Evolutionary conservation across 2,329 filamentous ascomycete species (phyloP).

Genomic region (Exophiala sideris): DNA sequence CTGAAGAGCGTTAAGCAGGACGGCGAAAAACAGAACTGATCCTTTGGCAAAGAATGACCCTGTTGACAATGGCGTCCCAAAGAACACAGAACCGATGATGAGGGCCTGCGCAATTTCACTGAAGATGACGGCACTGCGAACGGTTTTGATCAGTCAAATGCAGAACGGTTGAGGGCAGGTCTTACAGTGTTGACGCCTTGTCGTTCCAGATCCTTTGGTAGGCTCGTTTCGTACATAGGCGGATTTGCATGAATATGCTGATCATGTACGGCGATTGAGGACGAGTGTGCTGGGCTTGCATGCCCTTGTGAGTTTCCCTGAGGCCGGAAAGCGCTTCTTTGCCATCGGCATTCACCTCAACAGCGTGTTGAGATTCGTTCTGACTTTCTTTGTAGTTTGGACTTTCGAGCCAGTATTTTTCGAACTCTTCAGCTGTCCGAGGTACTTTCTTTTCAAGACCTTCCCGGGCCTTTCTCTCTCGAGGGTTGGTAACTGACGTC

Average conservation of each 20-base stretch:
- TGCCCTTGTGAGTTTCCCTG: conserved; percentile 49
- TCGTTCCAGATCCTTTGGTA: conserved; percentile 66
- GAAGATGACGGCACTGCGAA: conserved; percentile 51
- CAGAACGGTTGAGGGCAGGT: conserved; percentile 38
- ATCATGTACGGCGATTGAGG: conserved; percentile 57
- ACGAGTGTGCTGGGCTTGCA: conserved; percentile 51
- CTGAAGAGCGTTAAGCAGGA: conserved; percentile 60
- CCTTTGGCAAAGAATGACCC: conserved; percentile 62
- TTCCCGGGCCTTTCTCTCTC: conserved; percentile 43
- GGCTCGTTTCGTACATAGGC: conserved; percentile 55
- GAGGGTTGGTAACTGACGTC: conserved; percentile 61
- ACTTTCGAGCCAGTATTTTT: conserved; percentile 53
- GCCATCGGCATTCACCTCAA: conserved; percentile 55
- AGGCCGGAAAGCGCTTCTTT: conserved; percentile 52
- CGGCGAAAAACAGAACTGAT: conserved; percentile 62
- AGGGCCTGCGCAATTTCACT: conserved; percentile 60
- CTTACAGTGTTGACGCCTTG: conserved; percentile 52
- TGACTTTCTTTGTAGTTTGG: conserved; percentile 53
- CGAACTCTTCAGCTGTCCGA: conserved; percentile 60
- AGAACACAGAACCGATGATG: conserved; percentile 65
- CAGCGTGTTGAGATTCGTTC: conserved; percentile 51
- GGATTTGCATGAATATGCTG: conserved; percentile 54
- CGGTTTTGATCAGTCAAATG: not conserved
- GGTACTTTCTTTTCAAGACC: conserved; percentile 47
- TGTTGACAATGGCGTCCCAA: conserved; percentile 57